Conservation (phyloP, 371 early-diverging fungal species). For the Cokeromyces recurvatus region DNA sequence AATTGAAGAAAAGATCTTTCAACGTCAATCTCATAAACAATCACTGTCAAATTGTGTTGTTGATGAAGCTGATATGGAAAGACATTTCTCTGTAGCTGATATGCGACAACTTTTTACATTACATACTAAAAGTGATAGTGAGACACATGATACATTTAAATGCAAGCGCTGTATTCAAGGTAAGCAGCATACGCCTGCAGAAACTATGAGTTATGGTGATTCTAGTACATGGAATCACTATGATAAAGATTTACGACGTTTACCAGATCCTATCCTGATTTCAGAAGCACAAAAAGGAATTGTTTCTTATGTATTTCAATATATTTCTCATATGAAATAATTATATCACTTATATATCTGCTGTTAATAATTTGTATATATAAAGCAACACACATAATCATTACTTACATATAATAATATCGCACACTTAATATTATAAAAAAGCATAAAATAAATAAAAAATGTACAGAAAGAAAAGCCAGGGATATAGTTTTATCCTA, state of each 20-base stretch:
- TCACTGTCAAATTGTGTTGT: slow-evolving; percentile 91
- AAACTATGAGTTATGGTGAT: slow-evolving; percentile 71
- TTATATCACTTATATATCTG: too few relatives aligned
- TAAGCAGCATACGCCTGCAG: slow-evolving; percentile 68
- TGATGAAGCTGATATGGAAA: slow-evolving; percentile 88
- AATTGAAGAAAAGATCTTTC: slow-evolving; percentile 98
- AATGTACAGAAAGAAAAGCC: too few relatives aligned
- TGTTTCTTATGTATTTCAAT: slow-evolving; percentile 90
- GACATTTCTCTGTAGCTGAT: slow-evolving; percentile 89
- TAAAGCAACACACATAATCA: too few relatives aligned
- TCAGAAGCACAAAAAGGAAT: slow-evolving; percentile 65
- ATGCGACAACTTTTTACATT: slow-evolving; percentile 85
- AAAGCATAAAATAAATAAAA: too few relatives aligned
- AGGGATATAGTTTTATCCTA: too few relatives aligned
- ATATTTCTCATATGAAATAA: slow-evolving; percentile 67
- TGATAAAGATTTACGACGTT: slow-evolving; percentile 59
- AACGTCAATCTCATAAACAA: slow-evolving; percentile 87
- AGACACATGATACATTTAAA: slow-evolving; percentile 96
- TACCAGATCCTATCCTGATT: slow-evolving; percentile 74
- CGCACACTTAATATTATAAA: too few relatives aligned
- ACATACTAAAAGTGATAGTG: slow-evolving; percentile 74
- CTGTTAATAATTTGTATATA: too few relatives aligned
- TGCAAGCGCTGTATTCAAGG: slow-evolving; percentile 86
- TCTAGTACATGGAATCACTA: slow-evolving; percentile 90
- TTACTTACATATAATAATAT: too few relatives aligned